Percentiles rank a stretch among this genome's conserved stretches.
Evolutionary conservation across 345 rosid genomes (phyloP).

Genomic region (Citrus sp.): DNA sequence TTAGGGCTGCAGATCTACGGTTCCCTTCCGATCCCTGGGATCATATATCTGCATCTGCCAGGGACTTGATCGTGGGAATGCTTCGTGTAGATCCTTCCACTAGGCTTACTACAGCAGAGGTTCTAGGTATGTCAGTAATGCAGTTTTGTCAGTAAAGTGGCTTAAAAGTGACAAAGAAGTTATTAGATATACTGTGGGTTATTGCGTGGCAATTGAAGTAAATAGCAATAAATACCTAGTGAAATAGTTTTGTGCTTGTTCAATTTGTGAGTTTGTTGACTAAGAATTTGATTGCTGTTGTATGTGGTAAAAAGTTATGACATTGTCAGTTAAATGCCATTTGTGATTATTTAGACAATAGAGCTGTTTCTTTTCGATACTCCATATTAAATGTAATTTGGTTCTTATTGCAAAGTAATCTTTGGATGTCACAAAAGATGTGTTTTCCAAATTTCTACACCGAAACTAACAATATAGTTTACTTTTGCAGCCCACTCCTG

Average conservation of each 20-base stretch:
- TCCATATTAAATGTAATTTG: neutral
- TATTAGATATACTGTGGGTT: neutral
- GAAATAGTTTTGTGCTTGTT: neutral
- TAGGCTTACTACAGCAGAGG: slow-evolving; percentile 63
- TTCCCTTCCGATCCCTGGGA: slow-evolving; percentile 74
- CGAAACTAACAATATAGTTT: neutral
- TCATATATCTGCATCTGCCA: slow-evolving; percentile 54
- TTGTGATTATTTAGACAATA: neutral
- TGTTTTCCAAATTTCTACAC: slow-evolving; percentile 6
- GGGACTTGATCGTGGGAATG: slow-evolving; percentile 67
- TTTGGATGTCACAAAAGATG: neutral
- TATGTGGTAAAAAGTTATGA: neutral
- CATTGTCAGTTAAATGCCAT: neutral
- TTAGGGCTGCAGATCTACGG: slow-evolving; percentile 69
- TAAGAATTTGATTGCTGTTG: neutral
- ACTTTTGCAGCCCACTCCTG: slow-evolving; percentile 60
- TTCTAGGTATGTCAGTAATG: slow-evolving; percentile 44
- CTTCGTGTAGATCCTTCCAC: slow-evolving; percentile 65
- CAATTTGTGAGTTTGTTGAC: neutral
- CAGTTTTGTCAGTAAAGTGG: neutral
- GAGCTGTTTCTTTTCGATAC: neutral
- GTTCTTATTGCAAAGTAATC: neutral
- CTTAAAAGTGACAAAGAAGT: neutral
- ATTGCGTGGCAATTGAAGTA: neutral
- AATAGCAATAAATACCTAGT: neutral